Evolutionary conservation across 371 early-diverging fungal genomes (phyloP).

Genomic region (Rhizopus stolonifer): DNA sequence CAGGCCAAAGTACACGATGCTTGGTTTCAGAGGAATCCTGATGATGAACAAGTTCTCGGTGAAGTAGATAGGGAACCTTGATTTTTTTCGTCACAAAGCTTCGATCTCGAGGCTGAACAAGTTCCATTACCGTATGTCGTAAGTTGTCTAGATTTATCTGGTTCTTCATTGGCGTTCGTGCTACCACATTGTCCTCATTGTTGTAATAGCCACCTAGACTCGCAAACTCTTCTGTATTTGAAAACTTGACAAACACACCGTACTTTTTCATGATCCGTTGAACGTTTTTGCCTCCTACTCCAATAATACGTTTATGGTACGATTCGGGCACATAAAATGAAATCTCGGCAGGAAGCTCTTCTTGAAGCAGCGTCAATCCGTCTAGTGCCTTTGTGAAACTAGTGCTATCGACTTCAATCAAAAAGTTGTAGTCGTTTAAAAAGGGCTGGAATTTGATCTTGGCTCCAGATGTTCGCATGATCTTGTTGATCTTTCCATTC

Average conservation of each 20-base stretch:
- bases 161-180: slow-evolving; percentile 80
- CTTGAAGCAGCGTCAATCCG: slow-evolving; percentile 65
- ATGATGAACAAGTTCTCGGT: slow-evolving; percentile 46
- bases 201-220: slow-evolving; percentile 72
- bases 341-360: slow-evolving; percentile 80
- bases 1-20: slow-evolving; percentile 56
- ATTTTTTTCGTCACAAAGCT: slow-evolving; percentile 41
- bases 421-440: slow-evolving; percentile 66
- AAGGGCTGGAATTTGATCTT: slow-evolving; percentile 50
- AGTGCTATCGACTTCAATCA: slow-evolving; percentile 62
- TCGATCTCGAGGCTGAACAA: slow-evolving; percentile 60
- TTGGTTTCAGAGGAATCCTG: slow-evolving; percentile 53
- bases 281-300: slow-evolving; percentile 91
- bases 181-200: slow-evolving; percentile 78
- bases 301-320: slow-evolving; percentile 90
- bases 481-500: slow-evolving; percentile 86
- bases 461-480: slow-evolving; percentile 70
- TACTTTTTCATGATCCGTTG: slow-evolving; percentile 91
- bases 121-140: slow-evolving; percentile 67
- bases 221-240: slow-evolving; percentile 73
- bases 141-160: slow-evolving; percentile 61
- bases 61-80: slow-evolving; percentile 46
- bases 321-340: slow-evolving; percentile 83
- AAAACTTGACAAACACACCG: slow-evolving; percentile 92
- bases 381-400: slow-evolving; percentile 55